Evolutionary conservation across 768 basidiomycete species (phyloP), one percentile per base, ranked within the genome.

Genomic region (Gloeopeniophorella convolvens): DNA sequence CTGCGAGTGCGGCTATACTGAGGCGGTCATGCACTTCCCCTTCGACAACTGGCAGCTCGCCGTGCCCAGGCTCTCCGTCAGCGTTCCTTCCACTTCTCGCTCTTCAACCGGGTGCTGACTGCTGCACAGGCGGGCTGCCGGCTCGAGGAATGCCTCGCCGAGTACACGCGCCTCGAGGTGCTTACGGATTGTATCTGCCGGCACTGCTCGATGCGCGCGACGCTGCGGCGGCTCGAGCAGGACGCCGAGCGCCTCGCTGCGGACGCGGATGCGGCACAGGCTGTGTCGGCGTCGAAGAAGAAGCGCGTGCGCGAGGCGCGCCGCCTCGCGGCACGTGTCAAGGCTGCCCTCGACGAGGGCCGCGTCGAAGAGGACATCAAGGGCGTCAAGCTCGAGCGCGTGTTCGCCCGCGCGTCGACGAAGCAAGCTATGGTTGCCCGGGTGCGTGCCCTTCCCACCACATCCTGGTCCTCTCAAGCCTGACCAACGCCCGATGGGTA

Each of bases 401-500:
- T 87, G 1, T 66, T 80, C 39, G 85, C 85, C 58, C 73, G 74
- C 45, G 79, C 82, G 16, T 89, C 85, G 5, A 91, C 87, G 16
- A 92, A 91, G 65, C 89, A 89, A 64, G 83, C 86, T n/a, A 91
- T 94, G 84, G 77, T 92, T 53, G 92, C 91, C 24, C 72, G 92
- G 65, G 90, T 89, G 63, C 59, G 84, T 71, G 18, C n/a, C 21
- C 30, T 8, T 20, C 15, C 32, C 36, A 13, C 10, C n/a, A 50
- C n/a, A 34, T 43, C 3, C 24, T 48, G 33, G 42, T 50, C 41
- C 10, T 49, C 13, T 5, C 15, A 27, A 9, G 45, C 41, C 43
- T 42, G 36, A 24, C 44, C 30, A 33, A 45, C 15, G 20, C 12
- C 21, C 36, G 11, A 18, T 39, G 6, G 37, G 26, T 13, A 28